phyloP scores from a whole-genome alignment of 352 stramenopile species.

The Pythium apleroticum region DNA sequence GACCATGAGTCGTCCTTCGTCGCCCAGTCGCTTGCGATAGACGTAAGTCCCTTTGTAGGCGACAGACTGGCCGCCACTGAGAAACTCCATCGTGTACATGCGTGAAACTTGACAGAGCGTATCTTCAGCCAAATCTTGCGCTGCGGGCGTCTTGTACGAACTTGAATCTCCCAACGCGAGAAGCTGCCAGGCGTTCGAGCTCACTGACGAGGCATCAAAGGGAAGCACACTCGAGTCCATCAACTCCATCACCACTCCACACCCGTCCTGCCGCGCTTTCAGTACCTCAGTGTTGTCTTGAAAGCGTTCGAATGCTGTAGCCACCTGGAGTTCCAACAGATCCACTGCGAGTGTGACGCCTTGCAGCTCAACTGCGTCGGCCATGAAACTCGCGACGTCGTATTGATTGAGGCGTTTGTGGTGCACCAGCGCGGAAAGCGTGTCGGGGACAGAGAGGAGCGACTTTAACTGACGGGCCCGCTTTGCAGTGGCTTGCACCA shows the following conservation, averaged over 20 bases:
- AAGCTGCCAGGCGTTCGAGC: constrained; percentile 7
- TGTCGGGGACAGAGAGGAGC: constrained; percentile 1
- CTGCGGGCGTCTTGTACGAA: neutral
- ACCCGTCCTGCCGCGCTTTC: neutral
- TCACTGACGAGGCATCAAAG: constrained; percentile 1
- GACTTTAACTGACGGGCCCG: constrained; percentile 6
- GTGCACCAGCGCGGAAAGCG: constrained; percentile 5
- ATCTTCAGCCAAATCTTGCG: neutral
- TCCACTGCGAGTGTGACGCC: constrained; percentile 14
- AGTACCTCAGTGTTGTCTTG: neutral
- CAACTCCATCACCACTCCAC: constrained; percentile 4
- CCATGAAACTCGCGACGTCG: neutral
- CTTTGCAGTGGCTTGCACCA: constrained; percentile 11
- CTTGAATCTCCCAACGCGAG: constrained; percentile 3
- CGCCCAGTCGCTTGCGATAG: constrained; percentile 2
- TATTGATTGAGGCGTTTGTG: constrained; percentile 15
- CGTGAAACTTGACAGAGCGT: neutral
- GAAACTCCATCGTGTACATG: constrained; percentile 10
- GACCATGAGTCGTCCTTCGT: constrained; percentile 1
- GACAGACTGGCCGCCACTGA: neutral
- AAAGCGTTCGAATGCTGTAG: neutral
- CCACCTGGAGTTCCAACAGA: constrained; percentile 6
- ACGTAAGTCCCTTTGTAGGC: constrained; percentile 6
- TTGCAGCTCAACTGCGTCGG: constrained; percentile 8
- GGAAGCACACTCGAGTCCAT: constrained; percentile 1